Conservation (phyloP, 129 eudicot species). For the Logfia minima region DNA sequence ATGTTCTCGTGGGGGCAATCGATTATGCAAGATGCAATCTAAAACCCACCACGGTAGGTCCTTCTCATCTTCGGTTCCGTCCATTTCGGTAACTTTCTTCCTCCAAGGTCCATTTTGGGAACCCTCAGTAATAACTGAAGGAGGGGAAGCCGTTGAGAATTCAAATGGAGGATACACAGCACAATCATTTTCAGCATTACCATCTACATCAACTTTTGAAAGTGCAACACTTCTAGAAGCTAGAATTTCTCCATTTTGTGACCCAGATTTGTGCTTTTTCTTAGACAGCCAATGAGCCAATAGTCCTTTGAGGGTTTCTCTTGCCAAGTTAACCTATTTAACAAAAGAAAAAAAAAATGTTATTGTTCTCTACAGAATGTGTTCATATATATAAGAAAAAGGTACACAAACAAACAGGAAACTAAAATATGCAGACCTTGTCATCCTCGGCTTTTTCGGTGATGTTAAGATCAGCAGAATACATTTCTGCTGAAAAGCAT, state of each 20-base stretch:
- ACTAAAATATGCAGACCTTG: slow-evolving; percentile 54
- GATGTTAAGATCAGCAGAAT: slow-evolving; percentile 83
- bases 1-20: slow-evolving; percentile 93
- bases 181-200: slow-evolving; percentile 69
- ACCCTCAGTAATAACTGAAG: slow-evolving; percentile 97
- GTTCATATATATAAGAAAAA: neutral
- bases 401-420: slow-evolving; percentile 13
- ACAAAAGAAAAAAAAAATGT: neutral
- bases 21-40: slow-evolving; percentile 84
- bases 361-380: neutral
- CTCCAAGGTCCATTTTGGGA: slow-evolving; percentile 95
- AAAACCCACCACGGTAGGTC: slow-evolving; percentile 95
- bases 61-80: slow-evolving; percentile 92
- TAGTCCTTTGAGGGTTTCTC: slow-evolving; percentile 96
- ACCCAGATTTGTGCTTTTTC: slow-evolving; percentile 74
- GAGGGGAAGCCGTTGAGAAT: slow-evolving; percentile 72
- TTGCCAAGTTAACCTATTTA: slow-evolving; percentile 83
- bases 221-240: slow-evolving; percentile 56
- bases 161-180: slow-evolving; percentile 92
- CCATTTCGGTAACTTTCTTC: slow-evolving; percentile 80
- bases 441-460: slow-evolving; percentile 92
- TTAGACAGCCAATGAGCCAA: slow-evolving; percentile 81
- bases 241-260: slow-evolving; percentile 72
- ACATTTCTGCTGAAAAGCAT: slow-evolving; percentile 98
- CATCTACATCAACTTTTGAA: slow-evolving; percentile 77